phyloP scores from a whole-genome alignment of 768 basidiomycete genomes.

The Lactarius pseudohatsudake region DNA sequence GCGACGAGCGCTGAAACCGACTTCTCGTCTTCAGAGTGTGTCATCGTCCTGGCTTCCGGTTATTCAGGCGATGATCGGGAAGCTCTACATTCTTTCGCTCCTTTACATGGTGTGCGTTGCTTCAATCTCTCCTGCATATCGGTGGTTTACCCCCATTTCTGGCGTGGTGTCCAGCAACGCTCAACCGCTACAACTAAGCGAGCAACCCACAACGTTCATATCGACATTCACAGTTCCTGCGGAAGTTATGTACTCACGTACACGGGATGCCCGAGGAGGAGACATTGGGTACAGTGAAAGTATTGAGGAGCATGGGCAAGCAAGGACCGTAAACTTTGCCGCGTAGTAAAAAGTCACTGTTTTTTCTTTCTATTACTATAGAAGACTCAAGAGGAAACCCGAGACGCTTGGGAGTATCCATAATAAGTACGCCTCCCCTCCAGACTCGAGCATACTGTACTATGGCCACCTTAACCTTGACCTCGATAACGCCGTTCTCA shows the following conservation, averaged over 20 bases:
- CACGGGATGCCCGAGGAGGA: neutral
- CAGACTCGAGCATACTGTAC: no score
- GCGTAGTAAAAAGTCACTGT: neutral
- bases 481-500: no score
- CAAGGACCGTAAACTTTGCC: neutral
- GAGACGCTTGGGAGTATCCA: neutral
- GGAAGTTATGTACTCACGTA: neutral
- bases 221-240: constrained; percentile 15
- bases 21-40: constrained; percentile 1
- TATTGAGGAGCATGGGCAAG: no score
- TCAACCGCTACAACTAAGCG: neutral
- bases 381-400: neutral
- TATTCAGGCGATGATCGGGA: constrained; percentile 10
- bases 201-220: neutral
- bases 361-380: neutral
- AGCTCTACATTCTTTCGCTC: constrained; percentile 24
- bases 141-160: neutral
- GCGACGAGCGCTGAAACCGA: neutral
- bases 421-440: no score
- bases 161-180: constrained; percentile 5
- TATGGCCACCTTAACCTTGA: no score
- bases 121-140: neutral
- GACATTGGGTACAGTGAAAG: neutral
- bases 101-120: constrained; percentile 11
- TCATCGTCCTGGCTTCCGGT: neutral